Evolutionary conservation across 2,329 filamentous ascomycete genomes (phyloP).

Genomic region (Fusarium armeniacum): DNA sequence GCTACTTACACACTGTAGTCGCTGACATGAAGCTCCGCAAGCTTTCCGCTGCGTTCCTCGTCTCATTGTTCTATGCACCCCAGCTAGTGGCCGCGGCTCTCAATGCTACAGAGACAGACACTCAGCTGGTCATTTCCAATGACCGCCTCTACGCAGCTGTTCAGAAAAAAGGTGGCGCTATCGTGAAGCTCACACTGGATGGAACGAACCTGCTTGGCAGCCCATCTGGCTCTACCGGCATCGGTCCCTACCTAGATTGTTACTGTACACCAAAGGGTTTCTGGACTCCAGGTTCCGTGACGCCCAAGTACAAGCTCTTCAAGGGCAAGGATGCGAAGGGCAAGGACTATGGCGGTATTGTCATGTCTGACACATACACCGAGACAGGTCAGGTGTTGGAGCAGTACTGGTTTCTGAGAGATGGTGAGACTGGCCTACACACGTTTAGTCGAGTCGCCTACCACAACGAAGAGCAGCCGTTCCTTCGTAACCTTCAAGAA

Average conservation of each 20-base stretch:
- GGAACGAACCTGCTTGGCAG: constrained; percentile 65
- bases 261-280: constrained; percentile 71
- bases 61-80: constrained; percentile 42
- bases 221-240: constrained; percentile 56
- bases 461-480: constrained; percentile 68
- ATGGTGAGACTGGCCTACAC: constrained; percentile 73
- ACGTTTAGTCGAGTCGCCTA: constrained; percentile 72
- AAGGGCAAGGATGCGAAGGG: constrained; percentile 63
- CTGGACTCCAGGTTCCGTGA: constrained; percentile 69
- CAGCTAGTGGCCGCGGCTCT: constrained; percentile 48
- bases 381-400: constrained; percentile 71
- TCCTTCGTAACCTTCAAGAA: constrained; percentile 71
- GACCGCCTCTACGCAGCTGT: constrained; percentile 57
- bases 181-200: constrained; percentile 56
- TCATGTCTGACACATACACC: constrained; percentile 71
- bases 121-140: constrained; percentile 55
- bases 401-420: constrained; percentile 75
- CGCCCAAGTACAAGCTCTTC: constrained; percentile 60
- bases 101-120: constrained; percentile 54
- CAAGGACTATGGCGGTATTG: constrained; percentile 68
- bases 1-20: constrained; percentile 4
- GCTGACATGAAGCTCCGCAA: constrained; percentile 45
- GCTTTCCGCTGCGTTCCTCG: constrained; percentile 40
- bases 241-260: constrained; percentile 73
- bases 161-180: constrained; percentile 55